These are phyloP conservation scores for Yarrowia deformans DNA, from an alignment of 805 yeast genomes.

Conservation along the genomic window DNA sequence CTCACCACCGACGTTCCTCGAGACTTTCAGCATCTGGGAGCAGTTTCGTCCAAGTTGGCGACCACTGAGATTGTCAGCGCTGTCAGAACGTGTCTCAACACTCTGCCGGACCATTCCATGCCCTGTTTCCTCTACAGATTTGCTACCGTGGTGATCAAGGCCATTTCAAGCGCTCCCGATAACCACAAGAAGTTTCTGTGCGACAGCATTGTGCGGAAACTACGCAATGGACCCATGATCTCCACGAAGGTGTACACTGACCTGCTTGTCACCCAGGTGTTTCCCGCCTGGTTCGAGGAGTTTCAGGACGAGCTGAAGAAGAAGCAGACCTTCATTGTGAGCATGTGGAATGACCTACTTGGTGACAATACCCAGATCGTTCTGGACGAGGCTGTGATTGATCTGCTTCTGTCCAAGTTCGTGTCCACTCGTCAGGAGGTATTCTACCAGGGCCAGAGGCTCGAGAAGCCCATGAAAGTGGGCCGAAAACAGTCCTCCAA, in stretches of 20 bases:
- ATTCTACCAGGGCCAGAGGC: slow-evolving; percentile 3
- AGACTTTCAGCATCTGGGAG: slow-evolving; percentile 16
- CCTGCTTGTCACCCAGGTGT: neutral
- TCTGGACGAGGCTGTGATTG: neutral
- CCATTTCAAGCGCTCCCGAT: neutral
- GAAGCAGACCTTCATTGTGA: neutral
- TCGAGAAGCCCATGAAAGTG: neutral
- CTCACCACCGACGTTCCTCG: neutral
- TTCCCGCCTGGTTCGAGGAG: slow-evolving; percentile 5
- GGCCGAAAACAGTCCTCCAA: neutral
- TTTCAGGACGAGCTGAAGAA: slow-evolving; percentile 25
- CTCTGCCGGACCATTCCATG: slow-evolving; percentile 27
- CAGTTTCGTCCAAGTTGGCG: neutral
- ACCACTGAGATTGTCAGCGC: slow-evolving; percentile 9
- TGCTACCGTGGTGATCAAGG: slow-evolving; percentile 22
- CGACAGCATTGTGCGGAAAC: slow-evolving; percentile 22
- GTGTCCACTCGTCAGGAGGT: slow-evolving; percentile 36
- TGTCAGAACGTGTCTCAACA: slow-evolving; percentile 8
- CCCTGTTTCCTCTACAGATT: slow-evolving; percentile 30
- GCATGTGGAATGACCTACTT: slow-evolving; percentile 13
- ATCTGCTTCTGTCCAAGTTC: neutral
- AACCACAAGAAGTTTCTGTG: slow-evolving; percentile 3
- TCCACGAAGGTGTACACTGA: neutral
- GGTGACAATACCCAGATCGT: neutral
- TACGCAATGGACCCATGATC: neutral